Percentiles rank a stretch among this genome's conserved stretches.
phyloP scores from a whole-genome alignment of 768 basidiomycete species.

The Kwoniella dejecticola region DNA sequence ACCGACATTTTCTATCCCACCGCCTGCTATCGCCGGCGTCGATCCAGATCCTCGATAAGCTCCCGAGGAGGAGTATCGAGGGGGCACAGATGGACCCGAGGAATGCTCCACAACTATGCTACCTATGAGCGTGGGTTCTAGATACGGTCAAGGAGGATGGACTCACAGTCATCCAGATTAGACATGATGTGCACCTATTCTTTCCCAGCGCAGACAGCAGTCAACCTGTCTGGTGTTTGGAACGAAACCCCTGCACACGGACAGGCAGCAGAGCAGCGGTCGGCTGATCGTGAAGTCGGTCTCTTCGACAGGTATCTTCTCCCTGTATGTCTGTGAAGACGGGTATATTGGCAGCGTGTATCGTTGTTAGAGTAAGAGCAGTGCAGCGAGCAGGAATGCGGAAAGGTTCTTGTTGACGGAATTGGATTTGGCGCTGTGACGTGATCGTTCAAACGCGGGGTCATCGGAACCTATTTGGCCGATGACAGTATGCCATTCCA shows the following conservation, averaged over 20 bases:
- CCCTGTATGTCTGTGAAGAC: no score
- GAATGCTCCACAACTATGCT: slow-evolving; percentile 82
- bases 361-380: no score
- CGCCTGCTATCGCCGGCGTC: slow-evolving; percentile 53
- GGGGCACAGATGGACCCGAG: slow-evolving; percentile 59
- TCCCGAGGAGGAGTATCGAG: slow-evolving; percentile 26
- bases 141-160: no score
- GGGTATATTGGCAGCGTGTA: no score
- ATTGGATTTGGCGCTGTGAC: not conserved
- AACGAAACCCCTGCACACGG: no score
- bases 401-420: not conserved
- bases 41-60: slow-evolving; percentile 28
- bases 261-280: no score
- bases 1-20: slow-evolving; percentile 60
- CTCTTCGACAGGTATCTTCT: no score
- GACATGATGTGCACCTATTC: slow-evolving; percentile 27
- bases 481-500: not conserved
- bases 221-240: no score
- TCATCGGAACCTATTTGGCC: slow-evolving; percentile 4
- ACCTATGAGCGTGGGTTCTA: no score
- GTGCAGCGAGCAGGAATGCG: no score
- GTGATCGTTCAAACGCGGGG: slow-evolving; percentile 1
- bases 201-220: no score
- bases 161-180: slow-evolving; percentile 47
- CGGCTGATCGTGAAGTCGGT: no score